These are phyloP conservation scores for Colletotrichum lupini DNA, from an alignment of 2,329 filamentous ascomycete genomes.

Conservation along the genomic window DNA sequence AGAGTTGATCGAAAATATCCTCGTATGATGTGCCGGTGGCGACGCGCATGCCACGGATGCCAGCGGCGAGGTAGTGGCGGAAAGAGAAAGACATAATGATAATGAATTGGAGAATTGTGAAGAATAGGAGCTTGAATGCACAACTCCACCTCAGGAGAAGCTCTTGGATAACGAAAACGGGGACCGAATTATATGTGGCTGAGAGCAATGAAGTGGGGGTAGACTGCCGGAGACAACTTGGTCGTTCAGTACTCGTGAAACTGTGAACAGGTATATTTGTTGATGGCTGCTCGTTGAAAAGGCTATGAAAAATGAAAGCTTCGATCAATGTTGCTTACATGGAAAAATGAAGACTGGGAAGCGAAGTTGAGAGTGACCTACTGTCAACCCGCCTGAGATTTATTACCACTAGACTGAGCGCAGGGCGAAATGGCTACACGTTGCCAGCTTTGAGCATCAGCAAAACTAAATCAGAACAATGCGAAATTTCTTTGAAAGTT, in stretches of 20 bases:
- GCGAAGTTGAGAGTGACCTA: neutral
- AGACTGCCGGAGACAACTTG: neutral
- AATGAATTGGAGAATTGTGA: fast-evolving
- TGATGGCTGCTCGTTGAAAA: neutral
- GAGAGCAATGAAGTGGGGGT: neutral
- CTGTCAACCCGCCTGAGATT: neutral
- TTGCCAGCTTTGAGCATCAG: neutral
- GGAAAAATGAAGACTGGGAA: neutral
- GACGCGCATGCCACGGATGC: neutral
- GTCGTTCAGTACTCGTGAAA: neutral
- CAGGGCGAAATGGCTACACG: no score
- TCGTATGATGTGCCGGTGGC: neutral
- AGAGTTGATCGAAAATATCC: neutral
- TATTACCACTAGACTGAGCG: neutral
- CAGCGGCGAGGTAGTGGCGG: neutral
- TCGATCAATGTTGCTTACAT: neutral
- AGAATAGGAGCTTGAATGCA: no score
- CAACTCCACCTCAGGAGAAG: no score
- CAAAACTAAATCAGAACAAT: neutral
- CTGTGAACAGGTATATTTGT: neutral
- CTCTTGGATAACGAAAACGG: no score
- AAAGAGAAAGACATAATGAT: neutral
- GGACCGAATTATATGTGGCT: no score
- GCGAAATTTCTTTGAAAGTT: neutral
- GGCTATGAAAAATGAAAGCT: neutral